Base-by-base conservation (phyloP, 2,329 filamentous ascomycete species). In the Fusarium domesticum region DNA sequence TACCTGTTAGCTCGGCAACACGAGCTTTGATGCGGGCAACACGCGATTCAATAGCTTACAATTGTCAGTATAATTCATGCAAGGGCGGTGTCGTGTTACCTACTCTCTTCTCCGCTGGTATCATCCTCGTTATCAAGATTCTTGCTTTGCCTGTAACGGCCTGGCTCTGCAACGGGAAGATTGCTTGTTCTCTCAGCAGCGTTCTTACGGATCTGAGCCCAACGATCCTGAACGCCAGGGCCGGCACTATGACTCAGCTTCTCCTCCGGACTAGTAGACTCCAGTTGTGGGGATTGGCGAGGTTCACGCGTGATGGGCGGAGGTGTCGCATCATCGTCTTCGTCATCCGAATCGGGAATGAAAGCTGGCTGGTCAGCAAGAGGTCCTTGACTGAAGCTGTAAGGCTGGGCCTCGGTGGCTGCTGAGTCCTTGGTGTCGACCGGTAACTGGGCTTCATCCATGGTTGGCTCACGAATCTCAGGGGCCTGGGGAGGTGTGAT, bases 21-120 rank as follows among this genome's bases (percentile, higher is more conserved):
- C 93, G 85, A 48, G 93, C 93, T 72, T 96, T 97, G 78, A 98
- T 98, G 52, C 93, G 87, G 37, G 93, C 93, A 47, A 97, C 93
- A 55, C 93, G 88, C 37, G 90, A 91, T 69, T 98, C 93, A 61
- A 97, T 97, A 28, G 91, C 89, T 95, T 42, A 18, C 11, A 33
- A 34, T 38, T 2, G 49, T 68, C 35, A 67, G 64, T 40, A 11
- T 38, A 18, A 12, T 15, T 18, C 7, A 12, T n/a, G 5, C 17
- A 25, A n/a, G 16, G 25, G 18, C 8, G n/a, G 3, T 16, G 1
- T 20, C 3, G 15, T n/a, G n/a, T n/a, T n/a, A 84, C 87, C 79
- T 75, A 89, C 87, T 93, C 76, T 96, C 92, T 77, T 97, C 92
- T 43, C 88, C 90, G 62, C 87, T 95, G n/a, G 88, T 93, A 57